These are phyloP conservation scores for Grosmannia penicillata DNA, from an alignment of 2,329 filamentous ascomycete genomes.

Conservation along the genomic window DNA sequence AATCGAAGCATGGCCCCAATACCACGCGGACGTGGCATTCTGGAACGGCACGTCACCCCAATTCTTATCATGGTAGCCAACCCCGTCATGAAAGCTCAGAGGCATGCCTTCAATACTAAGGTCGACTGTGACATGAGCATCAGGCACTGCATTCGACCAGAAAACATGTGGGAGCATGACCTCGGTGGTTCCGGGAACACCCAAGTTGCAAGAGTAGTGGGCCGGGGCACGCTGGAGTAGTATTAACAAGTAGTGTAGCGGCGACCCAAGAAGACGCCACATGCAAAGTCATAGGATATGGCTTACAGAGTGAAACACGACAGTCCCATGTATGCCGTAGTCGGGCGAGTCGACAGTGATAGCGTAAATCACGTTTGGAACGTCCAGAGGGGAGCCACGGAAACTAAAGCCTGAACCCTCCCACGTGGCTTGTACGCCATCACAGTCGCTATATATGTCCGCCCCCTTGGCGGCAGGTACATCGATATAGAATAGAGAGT, in stretches of 20 bases:
- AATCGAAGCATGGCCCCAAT: slow-evolving; percentile 28
- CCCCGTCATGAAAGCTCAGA: slow-evolving; percentile 18
- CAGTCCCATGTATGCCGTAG: slow-evolving; percentile 4
- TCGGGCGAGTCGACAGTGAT: slow-evolving; percentile 5
- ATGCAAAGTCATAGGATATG: neutral
- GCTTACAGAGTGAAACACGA: slow-evolving; percentile 4
- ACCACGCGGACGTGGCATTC: slow-evolving; percentile 19
- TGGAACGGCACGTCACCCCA: slow-evolving; percentile 24
- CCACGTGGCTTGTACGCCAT: slow-evolving; percentile 1
- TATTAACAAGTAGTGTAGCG: neutral
- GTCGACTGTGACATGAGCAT: slow-evolving; percentile 10
- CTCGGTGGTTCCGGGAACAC: slow-evolving; percentile 25
- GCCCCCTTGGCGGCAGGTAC: neutral
- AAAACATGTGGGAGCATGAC: slow-evolving; percentile 24
- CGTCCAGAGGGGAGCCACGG: slow-evolving; percentile 1
- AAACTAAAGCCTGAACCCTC: slow-evolving; percentile 3
- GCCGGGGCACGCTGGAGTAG: slow-evolving; percentile 13
- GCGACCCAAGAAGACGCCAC: neutral
- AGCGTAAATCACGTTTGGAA: no score
- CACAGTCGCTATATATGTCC: no score
- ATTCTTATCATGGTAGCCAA: slow-evolving; percentile 33
- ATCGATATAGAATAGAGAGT: slow-evolving; percentile 1
- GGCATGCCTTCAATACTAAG: slow-evolving; percentile 15
- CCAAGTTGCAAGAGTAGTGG: slow-evolving; percentile 25
- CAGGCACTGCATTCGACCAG: slow-evolving; percentile 20